A percentile compares a stretch with the other conserved stretches of the same genome.
Conservation (phyloP, 2,329 filamentous ascomycete species). For the Cladosporium phlei region DNA sequence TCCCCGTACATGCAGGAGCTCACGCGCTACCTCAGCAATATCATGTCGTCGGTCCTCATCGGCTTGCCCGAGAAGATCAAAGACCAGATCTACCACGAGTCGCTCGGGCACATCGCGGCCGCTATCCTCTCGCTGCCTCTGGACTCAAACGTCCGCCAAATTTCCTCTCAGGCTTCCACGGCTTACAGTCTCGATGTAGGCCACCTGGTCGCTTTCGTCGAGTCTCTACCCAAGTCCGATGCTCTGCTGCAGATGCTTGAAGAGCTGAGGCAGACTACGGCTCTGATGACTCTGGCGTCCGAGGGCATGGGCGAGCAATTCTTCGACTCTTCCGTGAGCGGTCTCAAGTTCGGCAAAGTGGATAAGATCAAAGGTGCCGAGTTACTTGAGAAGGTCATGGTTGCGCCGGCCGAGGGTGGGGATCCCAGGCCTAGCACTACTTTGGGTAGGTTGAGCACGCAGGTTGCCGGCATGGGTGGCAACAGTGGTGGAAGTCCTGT, state of each 20-base stretch:
- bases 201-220: slow-evolving; percentile 81
- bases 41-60: slow-evolving; percentile 91
- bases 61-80: slow-evolving; percentile 95
- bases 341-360: slow-evolving; percentile 90
- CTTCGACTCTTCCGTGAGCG: slow-evolving; percentile 82
- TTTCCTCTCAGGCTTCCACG: slow-evolving; percentile 79
- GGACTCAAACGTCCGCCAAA: slow-evolving; percentile 71
- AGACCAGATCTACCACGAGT: slow-evolving; percentile 96
- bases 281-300: slow-evolving; percentile 63
- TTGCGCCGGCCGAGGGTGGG: neutral
- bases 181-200: slow-evolving; percentile 77
- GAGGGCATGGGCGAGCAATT: slow-evolving; percentile 90
- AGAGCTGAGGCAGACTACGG: slow-evolving; percentile 87
- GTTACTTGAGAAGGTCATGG: slow-evolving; percentile 72
- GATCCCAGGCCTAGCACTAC: slow-evolving; percentile 1
- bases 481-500: slow-evolving; percentile 6
- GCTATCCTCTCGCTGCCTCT: slow-evolving; percentile 57
- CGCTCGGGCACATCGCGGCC: slow-evolving; percentile 81
- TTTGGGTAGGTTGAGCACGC: slow-evolving; percentile 9
- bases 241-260: slow-evolving; percentile 85
- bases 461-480: slow-evolving; percentile 1
- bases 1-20: slow-evolving; percentile 95
- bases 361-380: slow-evolving; percentile 85
- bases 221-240: slow-evolving; percentile 71
- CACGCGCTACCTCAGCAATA: slow-evolving; percentile 87